Percentiles rank a stretch among this genome's conserved stretches.
These are phyloP conservation scores for Punica granatum DNA, from an alignment of 345 rosid genomes.

Conservation along the genomic window DNA sequence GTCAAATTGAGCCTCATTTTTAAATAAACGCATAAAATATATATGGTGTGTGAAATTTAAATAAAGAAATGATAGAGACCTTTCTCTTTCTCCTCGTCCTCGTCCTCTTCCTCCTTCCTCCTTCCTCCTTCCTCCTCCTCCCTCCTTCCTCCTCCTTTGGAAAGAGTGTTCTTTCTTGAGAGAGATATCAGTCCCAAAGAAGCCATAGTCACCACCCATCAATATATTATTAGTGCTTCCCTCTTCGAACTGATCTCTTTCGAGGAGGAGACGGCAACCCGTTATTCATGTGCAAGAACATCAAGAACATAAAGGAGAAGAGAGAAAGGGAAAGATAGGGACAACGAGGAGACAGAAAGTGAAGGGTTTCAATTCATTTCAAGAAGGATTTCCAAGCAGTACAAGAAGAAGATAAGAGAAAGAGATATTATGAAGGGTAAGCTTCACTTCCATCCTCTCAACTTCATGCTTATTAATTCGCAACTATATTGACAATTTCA, in stretches of 20 bases:
- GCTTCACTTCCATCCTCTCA: not conserved
- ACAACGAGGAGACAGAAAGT: slow-evolving; percentile 22
- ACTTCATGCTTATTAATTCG: not conserved
- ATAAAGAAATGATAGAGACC: not conserved
- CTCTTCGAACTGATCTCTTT: not conserved
- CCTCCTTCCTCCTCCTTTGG: not conserved
- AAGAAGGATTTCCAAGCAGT: not conserved
- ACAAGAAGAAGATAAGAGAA: not conserved
- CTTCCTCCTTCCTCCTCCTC: not conserved
- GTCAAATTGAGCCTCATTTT: not conserved
- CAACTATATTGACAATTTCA: not conserved
- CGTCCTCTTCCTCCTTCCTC: not conserved
- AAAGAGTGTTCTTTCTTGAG: not conserved
- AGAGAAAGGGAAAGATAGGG: slow-evolving; percentile 32
- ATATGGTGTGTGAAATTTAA: slow-evolving; percentile 1
- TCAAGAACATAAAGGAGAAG: slow-evolving; percentile 22
- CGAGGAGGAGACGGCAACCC: not conserved
- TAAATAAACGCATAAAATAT: not conserved
- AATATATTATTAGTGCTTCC: not conserved
- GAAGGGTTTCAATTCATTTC: slow-evolving; percentile 27
- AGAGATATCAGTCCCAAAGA: not conserved
- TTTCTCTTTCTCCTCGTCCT: slow-evolving; percentile 1
- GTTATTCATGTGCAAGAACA: slow-evolving; percentile 1
- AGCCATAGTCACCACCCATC: slow-evolving; percentile 1
- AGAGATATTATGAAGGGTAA: not conserved